These are phyloP conservation scores for Wickerhamomyces bovis DNA, from an alignment of 805 yeast genomes.

Conservation along the genomic window DNA sequence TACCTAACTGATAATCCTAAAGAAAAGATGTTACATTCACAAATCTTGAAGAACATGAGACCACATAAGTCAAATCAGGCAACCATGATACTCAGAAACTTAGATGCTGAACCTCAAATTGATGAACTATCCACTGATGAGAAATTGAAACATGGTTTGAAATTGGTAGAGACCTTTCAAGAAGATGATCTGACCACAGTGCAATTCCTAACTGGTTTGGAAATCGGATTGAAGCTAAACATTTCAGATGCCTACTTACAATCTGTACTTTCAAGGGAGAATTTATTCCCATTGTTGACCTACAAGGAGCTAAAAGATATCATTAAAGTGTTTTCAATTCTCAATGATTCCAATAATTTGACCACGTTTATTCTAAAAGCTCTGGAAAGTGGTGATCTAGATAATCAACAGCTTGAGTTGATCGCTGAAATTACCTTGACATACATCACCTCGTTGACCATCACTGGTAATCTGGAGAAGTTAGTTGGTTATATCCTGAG, in stretches of 20 bases:
- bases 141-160: slow-evolving; percentile 22
- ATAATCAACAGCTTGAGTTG: slow-evolving; percentile 13
- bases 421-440: slow-evolving; percentile 4
- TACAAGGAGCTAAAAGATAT: slow-evolving; percentile 28
- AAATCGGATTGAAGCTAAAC: slow-evolving; percentile 27
- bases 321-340: slow-evolving; percentile 7
- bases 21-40: slow-evolving; percentile 48
- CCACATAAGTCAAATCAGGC: slow-evolving; percentile 48
- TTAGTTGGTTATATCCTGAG: slow-evolving; percentile 9
- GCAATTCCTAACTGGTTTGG: slow-evolving; percentile 19
- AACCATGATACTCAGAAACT: slow-evolving; percentile 46
- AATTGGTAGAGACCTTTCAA: slow-evolving; percentile 28
- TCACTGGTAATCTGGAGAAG: slow-evolving; percentile 1
- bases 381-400: slow-evolving; percentile 14
- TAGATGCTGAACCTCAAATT: slow-evolving; percentile 17
- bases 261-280: slow-evolving; percentile 20
- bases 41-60: slow-evolving; percentile 54
- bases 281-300: slow-evolving; percentile 32
- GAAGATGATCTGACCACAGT: slow-evolving; percentile 16
- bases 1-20: slow-evolving; percentile 47
- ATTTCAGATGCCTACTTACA: slow-evolving; percentile 28
- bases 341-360: slow-evolving; percentile 25
- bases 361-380: slow-evolving; percentile 10
- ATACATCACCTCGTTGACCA: background rate
- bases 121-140: slow-evolving; percentile 11